Base-by-base conservation (phyloP, 306 rosid species). In the Trifolium dubium region DNA sequence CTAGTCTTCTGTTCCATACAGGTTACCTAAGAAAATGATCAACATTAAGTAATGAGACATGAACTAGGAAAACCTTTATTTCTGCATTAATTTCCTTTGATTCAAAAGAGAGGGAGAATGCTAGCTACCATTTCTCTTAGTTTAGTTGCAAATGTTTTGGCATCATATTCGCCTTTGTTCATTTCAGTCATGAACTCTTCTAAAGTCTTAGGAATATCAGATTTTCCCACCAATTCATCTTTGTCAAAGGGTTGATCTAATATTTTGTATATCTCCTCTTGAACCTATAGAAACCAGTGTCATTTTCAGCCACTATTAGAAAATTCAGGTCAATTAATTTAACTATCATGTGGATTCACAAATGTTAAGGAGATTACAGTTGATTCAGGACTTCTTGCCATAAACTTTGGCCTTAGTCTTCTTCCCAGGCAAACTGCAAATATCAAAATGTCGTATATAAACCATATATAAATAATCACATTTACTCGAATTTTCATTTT, bases 341-440 rank as follows among this genome's bases (percentile, higher is more conserved):
- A 44, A 44, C 50, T 61, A 51, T 39, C 29, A 13, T 5, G 0
- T 15, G 6, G 40, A 72, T 43, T 72, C 43, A 56, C 29, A 58
- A 32, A 39, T 17, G 64, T 13, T 64, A 49, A 67, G 72, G 68
- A 77, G 58, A 79, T 93, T 89, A 93, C 98, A 81, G 65, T 80
- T 80, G 92, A 69, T 40, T 91, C 96, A 72, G 73, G 72, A 72
- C 85, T 84, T 79, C 91, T 85, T 80, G 93, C 89, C 88, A 89
- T 68, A 83, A 93, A 79, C 79, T 83, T 86, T 72, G 98, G 97
- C 34, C 91, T 78, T 67, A 93, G 51, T 83, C 69, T 91, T 75
- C 77, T 88, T 13, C 98, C 98, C 83, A 93, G 80, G 86, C 98
- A 93, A 81, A 96, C 98, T 93, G 74, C 73, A 64, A 50, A 50